A percentile compares a stretch with the other conserved stretches of the same genome.
Conservation (phyloP, 306 rosid species). For the Vigna nakashimae region DNA sequence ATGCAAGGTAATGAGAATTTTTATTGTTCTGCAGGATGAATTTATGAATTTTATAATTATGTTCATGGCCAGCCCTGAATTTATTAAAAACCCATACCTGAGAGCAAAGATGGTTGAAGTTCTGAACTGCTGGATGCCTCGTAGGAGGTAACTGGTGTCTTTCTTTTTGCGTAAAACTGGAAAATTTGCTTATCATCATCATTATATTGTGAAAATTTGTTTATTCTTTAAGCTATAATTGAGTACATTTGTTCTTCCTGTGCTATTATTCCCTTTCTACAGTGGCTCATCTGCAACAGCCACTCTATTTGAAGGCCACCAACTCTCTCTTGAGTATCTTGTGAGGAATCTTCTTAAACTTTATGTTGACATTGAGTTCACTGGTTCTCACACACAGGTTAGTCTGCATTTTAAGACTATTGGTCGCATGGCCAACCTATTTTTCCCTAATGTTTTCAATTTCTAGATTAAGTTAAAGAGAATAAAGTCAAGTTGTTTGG, state of each 20-base stretch:
- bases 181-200: background rate
- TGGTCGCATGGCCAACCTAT: constrained; percentile 8
- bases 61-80: constrained; percentile 98
- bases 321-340: constrained; percentile 87
- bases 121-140: constrained; percentile 98
- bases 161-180: constrained; percentile 31
- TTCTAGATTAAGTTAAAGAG: constrained; percentile 23
- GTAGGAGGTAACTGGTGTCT: constrained; percentile 68
- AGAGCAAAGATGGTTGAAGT: constrained; percentile 99
- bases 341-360: constrained; percentile 97
- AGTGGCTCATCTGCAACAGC: constrained; percentile 81
- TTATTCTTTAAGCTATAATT: constrained; percentile 42
- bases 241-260: constrained; percentile 32
- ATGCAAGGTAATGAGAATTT: constrained; percentile 4
- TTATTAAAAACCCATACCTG: constrained; percentile 87
- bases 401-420: constrained; percentile 42
- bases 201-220: constrained; percentile 14
- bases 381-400: constrained; percentile 99
- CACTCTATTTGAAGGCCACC: constrained; percentile 94
- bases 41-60: constrained; percentile 96
- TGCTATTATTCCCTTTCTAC: constrained; percentile 45
- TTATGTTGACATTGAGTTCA: constrained; percentile 97
- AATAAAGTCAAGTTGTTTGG: constrained; percentile 29
- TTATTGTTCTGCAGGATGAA: constrained; percentile 75
- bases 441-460: background rate